Evolutionary conservation across 768 basidiomycete species (phyloP), one percentile per base, ranked within the genome.

Genomic region (Russula emetica): DNA sequence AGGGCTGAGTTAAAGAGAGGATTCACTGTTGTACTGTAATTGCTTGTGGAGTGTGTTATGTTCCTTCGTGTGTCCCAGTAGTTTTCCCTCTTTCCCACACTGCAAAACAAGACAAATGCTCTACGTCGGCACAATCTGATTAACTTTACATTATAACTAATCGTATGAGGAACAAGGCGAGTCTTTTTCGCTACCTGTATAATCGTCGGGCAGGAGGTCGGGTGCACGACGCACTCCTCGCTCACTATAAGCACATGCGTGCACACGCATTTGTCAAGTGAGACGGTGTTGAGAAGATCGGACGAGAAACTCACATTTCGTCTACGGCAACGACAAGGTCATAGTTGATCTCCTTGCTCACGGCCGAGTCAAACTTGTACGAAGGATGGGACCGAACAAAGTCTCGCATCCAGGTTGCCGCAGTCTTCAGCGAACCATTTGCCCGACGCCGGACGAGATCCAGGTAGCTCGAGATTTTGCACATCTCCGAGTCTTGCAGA

Each of bases 351-450:
- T 90, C 86, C 70, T 92, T 83, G 56, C 81, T 88, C 22, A 99
- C 92, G 56, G 90, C 88, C n/a, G 94, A 96, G 76, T 99, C 94
- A 55, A 84, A 82, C 74, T 89, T 87, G 78, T 99, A 99, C n/a
- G 78, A 82, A 9, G 95, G 92, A 74, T 99, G 97, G 1, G 86
- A 82, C 28, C 86, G 85, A 49, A 99, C 90, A 75, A 98, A 98
- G 53, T 89, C 82, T 40, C 97, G 84, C 61, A 97, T 94, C 94
- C 94, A 99, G 4, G 86, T 85, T 13, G 97, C 97, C 8, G 92
- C 84, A 0, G 97, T 98, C 72, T 84, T 73, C 28, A 98, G 78
- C 7, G 86, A 80, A 24, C 96, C 96, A 71, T 89, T 82, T 13
- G 97, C 87, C 50, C 96, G 79, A 47, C 80, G 77, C 67, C 85